Evolutionary conservation across 257 asterid species (phyloP), one percentile per base, ranked within the genome.

Genomic region (Scutellaria baicalensis): DNA sequence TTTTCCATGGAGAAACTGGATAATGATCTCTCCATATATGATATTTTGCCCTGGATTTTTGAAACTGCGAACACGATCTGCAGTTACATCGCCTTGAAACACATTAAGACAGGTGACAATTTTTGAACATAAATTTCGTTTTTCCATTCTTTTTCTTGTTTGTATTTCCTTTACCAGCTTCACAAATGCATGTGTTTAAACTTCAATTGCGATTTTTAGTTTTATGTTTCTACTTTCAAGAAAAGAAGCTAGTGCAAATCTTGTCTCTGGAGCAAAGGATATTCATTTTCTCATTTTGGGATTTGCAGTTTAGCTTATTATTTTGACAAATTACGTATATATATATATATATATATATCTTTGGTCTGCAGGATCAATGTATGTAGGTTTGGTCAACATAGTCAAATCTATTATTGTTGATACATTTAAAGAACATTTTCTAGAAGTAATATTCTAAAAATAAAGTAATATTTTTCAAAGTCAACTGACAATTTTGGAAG

Each of bases 11-110:
- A 20, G 31, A 27, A 69, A 69, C 40, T 66, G 85, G 72, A 80
- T 59, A 57, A 69, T 54, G 66, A 83, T 70, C 76, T 80, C 85
- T 16, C 85, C 88, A 16, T 67, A 61, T 14, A 80, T 56, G 36
- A 50, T 50, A 56, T 39, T 55, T 38, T 35, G 20, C 17, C 38
- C 68, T 4, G 74, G 74, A 47, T 12, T 9, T 66, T 45, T 58
- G 35, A 47, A 44, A 9, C 70, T 51, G 31, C 10, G 27, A 40
- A 38, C 59, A 12, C 47, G 31, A 23, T 57, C 31, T 10, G 52
- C 18, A 43, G 56, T 31, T 2, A 75, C 73, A 9, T 63, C 47
- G 12, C 80, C 75, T 73, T 74, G 84, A 50, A 69, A 77, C 8
- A 2, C 23, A 54, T 59, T 71, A 27, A 83, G 75, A 65, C 76